These are phyloP conservation scores for Boletus vinaceobasis DNA, from an alignment of 768 basidiomycete genomes.

Conservation along the genomic window DNA sequence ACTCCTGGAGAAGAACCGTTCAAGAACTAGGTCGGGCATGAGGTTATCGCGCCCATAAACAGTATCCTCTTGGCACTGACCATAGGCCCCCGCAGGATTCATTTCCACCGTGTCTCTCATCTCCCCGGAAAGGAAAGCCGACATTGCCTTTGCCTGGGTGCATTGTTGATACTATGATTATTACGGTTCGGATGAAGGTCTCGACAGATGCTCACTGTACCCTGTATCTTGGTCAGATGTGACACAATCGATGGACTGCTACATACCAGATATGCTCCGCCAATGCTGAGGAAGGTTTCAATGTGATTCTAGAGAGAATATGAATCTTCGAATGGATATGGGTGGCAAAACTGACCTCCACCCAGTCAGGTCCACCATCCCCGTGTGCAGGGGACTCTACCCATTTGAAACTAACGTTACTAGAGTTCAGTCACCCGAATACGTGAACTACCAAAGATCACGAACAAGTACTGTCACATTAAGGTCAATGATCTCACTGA, in stretches of 20 bases:
- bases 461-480: conserved; percentile 77
- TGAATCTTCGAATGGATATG: background rate
- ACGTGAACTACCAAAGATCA: background rate
- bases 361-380: conserved; percentile 82
- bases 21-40: conserved; percentile 49
- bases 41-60: background rate
- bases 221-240: conserved; percentile 39
- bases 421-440: conserved; percentile 2
- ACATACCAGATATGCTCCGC: conserved; percentile 80
- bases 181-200: background rate
- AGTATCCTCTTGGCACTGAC: conserved; percentile 31
- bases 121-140: conserved; percentile 92
- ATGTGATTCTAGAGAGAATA: conserved; percentile 61
- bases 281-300: conserved; percentile 79
- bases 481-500: conserved; percentile 4
- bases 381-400: conserved; percentile 86
- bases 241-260: background rate
- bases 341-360: conserved; percentile 55
- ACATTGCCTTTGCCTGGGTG: conserved; percentile 87
- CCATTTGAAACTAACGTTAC: conserved; percentile 78
- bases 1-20: conserved; percentile 85
- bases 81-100: conserved; percentile 76
- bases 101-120: conserved; percentile 92
- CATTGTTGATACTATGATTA: background rate
- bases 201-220: conserved; percentile 55